Conservation (phyloP, 75 land plant species). For the Pinus tabuliformis region DNA sequence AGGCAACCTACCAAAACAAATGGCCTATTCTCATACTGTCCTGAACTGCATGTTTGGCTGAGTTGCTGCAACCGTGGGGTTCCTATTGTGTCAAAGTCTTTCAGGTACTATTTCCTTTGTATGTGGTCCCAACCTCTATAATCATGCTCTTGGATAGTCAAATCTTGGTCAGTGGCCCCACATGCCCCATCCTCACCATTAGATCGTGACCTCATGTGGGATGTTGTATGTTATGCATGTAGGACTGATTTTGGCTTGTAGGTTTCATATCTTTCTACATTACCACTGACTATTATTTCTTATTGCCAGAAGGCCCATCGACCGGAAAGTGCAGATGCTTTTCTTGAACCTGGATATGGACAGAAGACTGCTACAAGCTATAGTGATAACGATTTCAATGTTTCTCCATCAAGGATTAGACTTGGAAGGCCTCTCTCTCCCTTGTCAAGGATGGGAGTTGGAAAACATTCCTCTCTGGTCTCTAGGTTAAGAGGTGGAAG, state of each 20-base stretch:
- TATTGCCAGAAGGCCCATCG: constrained; percentile 12
- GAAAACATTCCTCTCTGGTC: constrained; percentile 5
- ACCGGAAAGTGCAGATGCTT: constrained; percentile 26
- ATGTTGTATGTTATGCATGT: background rate
- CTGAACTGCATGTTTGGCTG: too few species aligned
- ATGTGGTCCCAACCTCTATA: too few species aligned
- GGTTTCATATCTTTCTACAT: background rate
- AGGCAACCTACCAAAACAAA: too few species aligned
- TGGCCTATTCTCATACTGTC: too few species aligned
- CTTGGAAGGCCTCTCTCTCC: constrained; percentile 17
- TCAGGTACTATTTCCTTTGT: too few species aligned
- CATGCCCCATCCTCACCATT: background rate
- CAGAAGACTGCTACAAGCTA: constrained; percentile 22
- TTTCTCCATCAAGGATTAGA: constrained; percentile 13
- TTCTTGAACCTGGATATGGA: constrained; percentile 24
- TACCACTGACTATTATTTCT: background rate
- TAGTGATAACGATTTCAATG: constrained; percentile 24
- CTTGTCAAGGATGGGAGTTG: constrained; percentile 10
- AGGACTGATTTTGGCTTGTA: background rate
- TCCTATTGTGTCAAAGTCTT: too few species aligned
- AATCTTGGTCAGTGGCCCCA: background rate
- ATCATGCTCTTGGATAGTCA: background rate
- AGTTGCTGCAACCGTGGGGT: too few species aligned
- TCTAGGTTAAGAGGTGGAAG: constrained; percentile 12
- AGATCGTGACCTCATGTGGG: background rate